These are phyloP conservation scores for Lathyrus tuberosus DNA, from an alignment of 306 rosid species.

Conservation along the genomic window DNA sequence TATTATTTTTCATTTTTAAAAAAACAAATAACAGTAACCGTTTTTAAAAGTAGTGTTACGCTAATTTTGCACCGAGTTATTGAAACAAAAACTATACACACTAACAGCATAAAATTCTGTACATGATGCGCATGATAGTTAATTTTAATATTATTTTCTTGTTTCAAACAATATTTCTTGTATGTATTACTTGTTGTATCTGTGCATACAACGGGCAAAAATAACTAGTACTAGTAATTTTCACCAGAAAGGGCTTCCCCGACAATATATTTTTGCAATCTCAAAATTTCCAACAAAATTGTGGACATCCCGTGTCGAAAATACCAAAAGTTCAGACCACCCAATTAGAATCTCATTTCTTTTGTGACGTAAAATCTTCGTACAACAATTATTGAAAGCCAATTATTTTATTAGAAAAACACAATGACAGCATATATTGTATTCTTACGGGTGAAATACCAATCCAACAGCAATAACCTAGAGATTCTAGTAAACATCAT, in stretches of 20 bases:
- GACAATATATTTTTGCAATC: not conserved
- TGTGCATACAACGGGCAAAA: not conserved
- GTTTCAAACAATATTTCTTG: not conserved
- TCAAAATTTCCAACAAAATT: not conserved
- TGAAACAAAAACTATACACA: too few species aligned
- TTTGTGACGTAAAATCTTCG: not conserved
- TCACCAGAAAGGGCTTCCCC: not conserved
- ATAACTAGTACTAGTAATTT: not conserved
- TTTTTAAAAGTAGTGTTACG: too few species aligned
- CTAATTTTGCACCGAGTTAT: too few species aligned
- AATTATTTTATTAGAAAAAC: not conserved
- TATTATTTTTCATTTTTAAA: too few species aligned
- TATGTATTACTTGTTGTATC: not conserved
- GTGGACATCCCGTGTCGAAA: not conserved
- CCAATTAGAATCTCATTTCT: slow-evolving; percentile 8
- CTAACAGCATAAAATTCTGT: too few species aligned
- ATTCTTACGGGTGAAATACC: not conserved
- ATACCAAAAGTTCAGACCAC: slow-evolving; percentile 15
- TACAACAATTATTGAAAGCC: slow-evolving; percentile 15
- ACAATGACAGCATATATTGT: not conserved
- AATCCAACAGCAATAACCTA: not conserved
- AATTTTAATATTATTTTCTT: not conserved
- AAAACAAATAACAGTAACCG: too few species aligned
- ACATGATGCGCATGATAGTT: not conserved
- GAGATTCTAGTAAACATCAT: not conserved